Conservation (phyloP, 257 asterid species). For the Pogostemon cablin region DNA sequence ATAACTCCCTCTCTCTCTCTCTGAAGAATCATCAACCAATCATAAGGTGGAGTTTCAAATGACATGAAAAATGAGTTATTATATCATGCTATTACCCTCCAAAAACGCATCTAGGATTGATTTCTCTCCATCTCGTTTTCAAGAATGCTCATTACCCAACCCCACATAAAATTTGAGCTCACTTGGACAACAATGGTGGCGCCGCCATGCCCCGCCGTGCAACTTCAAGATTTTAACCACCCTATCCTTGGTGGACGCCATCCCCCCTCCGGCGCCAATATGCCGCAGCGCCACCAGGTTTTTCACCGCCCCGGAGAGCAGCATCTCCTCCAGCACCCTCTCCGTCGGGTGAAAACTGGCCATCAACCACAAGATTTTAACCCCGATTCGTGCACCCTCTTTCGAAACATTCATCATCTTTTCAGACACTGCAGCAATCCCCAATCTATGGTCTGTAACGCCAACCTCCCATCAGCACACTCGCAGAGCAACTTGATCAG, state of each 20-base stretch:
- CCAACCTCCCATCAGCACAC: slow-evolving; percentile 79
- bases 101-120: too few relatives aligned
- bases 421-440: slow-evolving; percentile 62
- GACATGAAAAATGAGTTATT: too few relatives aligned
- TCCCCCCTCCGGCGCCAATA: slow-evolving; percentile 37
- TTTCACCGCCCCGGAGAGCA: slow-evolving; percentile 60
- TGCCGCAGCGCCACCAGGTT: slow-evolving; percentile 62
- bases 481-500: slow-evolving; percentile 63
- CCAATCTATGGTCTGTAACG: slow-evolving; percentile 62
- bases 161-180: slow-evolving; percentile 56
- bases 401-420: slow-evolving; percentile 54
- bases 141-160: slow-evolving; percentile 13
- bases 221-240: slow-evolving; percentile 55
- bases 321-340: slow-evolving; percentile 70
- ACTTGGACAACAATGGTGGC: slow-evolving; percentile 64
- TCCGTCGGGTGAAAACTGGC: slow-evolving; percentile 59
- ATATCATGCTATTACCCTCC: too few relatives aligned
- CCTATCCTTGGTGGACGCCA: slow-evolving; percentile 46
- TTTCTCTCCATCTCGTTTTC: too few relatives aligned
- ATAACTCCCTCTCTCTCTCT: background rate
- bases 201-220: slow-evolving; percentile 67
- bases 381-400: slow-evolving; percentile 49
- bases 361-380: slow-evolving; percentile 64
- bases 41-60: slow-evolving; percentile 5
- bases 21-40: slow-evolving; percentile 13